Percentiles rank a stretch among this genome's conserved stretches.
phyloP scores from a whole-genome alignment of 2,329 filamentous ascomycete species.

The Scedosporium aurantiacum region DNA sequence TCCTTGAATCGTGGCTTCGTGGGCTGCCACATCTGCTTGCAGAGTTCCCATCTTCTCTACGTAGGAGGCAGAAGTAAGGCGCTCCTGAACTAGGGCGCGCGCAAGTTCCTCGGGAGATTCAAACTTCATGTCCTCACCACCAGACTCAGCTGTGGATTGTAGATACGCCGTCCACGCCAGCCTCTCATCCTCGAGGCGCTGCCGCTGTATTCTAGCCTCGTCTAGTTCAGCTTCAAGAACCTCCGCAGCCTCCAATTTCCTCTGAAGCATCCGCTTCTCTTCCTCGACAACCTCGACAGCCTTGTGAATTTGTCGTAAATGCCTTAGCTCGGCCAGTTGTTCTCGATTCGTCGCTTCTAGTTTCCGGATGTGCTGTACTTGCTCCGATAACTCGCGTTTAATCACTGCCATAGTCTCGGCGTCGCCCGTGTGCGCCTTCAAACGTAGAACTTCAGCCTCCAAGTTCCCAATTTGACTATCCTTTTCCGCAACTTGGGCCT shows the following conservation, averaged over 20 bases:
- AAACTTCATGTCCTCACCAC: constrained; percentile 58
- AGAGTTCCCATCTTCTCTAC: constrained; percentile 69
- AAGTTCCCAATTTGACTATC: constrained; percentile 62
- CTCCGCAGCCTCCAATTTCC: constrained; percentile 64
- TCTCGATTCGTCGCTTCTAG: constrained; percentile 74
- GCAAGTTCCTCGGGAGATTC: constrained; percentile 82
- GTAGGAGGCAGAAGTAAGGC: constrained; percentile 68
- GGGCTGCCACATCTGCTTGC: constrained; percentile 66
- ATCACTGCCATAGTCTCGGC: constrained; percentile 76
- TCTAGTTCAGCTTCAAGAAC: constrained; percentile 64
- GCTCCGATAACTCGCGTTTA: constrained; percentile 78
- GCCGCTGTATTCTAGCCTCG: constrained; percentile 71
- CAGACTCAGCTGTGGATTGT: constrained; percentile 40
- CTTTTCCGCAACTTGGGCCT: constrained; percentile 56
- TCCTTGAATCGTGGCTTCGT: constrained; percentile 61
- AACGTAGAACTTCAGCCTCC: constrained; percentile 70
- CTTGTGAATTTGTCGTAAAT: constrained; percentile 69
- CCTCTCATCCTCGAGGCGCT: constrained; percentile 80
- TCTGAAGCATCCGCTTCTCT: constrained; percentile 76
- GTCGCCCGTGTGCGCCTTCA: constrained; percentile 82
- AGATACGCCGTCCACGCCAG: constrained; percentile 80
- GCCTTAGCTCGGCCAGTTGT: constrained; percentile 67
- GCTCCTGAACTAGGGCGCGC: constrained; percentile 70
- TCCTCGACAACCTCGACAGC: constrained; percentile 92
- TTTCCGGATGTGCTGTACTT: constrained; percentile 80